Evolutionary conservation across 495 filamentous ascomycete species (phyloP).

Genomic region (Neurospora africana): DNA sequence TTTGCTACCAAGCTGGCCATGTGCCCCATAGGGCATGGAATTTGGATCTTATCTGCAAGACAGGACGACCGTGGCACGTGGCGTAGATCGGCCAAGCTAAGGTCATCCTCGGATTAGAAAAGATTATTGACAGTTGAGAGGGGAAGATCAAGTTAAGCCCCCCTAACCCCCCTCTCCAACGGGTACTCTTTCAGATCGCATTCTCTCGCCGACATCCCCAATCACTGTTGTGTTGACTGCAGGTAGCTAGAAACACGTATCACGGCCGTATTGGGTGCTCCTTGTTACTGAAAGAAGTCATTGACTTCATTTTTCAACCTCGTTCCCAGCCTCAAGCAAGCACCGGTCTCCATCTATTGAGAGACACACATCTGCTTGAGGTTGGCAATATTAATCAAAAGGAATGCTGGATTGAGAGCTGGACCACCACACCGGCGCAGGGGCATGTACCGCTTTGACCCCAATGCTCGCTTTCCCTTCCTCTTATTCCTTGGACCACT

Average conservation of each 20-base stretch:
- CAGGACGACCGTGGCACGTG: background rate
- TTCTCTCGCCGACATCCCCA: background rate
- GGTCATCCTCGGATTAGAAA: background rate
- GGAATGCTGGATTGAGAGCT: background rate
- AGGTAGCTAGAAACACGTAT: background rate
- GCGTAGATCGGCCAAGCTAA: background rate
- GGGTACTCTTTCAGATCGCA: background rate
- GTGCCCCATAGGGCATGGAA: background rate
- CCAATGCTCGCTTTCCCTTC: background rate
- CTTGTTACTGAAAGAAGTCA: background rate
- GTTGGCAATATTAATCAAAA: background rate
- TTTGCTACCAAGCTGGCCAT: background rate
- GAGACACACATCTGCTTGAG: background rate
- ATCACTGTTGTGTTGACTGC: background rate
- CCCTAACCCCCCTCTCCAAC: background rate
- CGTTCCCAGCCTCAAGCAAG: background rate
- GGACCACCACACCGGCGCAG: background rate
- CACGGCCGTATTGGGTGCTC: background rate
- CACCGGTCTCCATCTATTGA: background rate
- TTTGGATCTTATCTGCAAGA: background rate
- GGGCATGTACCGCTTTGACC: background rate
- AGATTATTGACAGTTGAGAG: background rate
- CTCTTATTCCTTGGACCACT: background rate
- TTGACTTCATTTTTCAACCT: background rate
- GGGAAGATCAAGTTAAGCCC: background rate